A percentile compares a stretch with the other conserved stretches of the same genome.
Evolutionary conservation across 345 rosid species (phyloP).

Genomic region (Arabis alpina): DNA sequence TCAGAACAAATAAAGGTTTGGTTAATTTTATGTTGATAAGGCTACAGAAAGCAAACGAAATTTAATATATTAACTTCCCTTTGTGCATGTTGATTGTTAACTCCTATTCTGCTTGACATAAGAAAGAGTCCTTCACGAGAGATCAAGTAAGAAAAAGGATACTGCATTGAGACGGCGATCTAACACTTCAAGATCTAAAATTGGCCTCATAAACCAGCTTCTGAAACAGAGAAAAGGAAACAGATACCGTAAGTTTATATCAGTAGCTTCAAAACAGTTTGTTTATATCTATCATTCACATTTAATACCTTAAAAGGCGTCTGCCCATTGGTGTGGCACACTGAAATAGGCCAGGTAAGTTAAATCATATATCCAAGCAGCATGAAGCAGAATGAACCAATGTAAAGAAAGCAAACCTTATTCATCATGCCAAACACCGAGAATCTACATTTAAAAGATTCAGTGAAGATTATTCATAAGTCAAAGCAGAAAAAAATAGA

Average conservation of each 20-base stretch:
- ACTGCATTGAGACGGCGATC: slow-evolving; percentile 85
- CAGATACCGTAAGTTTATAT: slow-evolving; percentile 18
- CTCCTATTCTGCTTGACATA: slow-evolving; percentile 31
- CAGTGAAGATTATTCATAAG: slow-evolving; percentile 36
- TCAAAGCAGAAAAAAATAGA: slow-evolving; percentile 26
- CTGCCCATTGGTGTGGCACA: slow-evolving; percentile 93
- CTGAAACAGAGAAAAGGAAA: slow-evolving; percentile 50
- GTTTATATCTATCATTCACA: slow-evolving; percentile 17
- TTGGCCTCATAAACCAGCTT: slow-evolving; percentile 98
- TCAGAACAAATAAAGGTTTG: slow-evolving; percentile 11
- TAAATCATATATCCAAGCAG: slow-evolving; percentile 40
- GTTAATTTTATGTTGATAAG: slow-evolving; percentile 1
- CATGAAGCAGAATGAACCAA: slow-evolving; percentile 33
- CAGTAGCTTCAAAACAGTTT: slow-evolving; percentile 26
- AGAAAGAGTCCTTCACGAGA: slow-evolving; percentile 26
- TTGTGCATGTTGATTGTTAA: slow-evolving; percentile 23
- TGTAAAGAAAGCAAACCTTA: slow-evolving; percentile 62
- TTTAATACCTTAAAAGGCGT: slow-evolving; percentile 76
- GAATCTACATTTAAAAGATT: slow-evolving; percentile 66
- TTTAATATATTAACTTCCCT: slow-evolving; percentile 10
- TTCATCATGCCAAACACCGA: slow-evolving; percentile 98
- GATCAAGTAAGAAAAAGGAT: slow-evolving; percentile 57
- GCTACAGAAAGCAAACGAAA: slow-evolving; percentile 24
- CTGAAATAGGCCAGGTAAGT: slow-evolving; percentile 54
- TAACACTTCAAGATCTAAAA: slow-evolving; percentile 73